These are phyloP conservation scores for Venturiaceae sp. DNA, from an alignment of 2,329 filamentous ascomycete genomes.

Conservation along the genomic window DNA sequence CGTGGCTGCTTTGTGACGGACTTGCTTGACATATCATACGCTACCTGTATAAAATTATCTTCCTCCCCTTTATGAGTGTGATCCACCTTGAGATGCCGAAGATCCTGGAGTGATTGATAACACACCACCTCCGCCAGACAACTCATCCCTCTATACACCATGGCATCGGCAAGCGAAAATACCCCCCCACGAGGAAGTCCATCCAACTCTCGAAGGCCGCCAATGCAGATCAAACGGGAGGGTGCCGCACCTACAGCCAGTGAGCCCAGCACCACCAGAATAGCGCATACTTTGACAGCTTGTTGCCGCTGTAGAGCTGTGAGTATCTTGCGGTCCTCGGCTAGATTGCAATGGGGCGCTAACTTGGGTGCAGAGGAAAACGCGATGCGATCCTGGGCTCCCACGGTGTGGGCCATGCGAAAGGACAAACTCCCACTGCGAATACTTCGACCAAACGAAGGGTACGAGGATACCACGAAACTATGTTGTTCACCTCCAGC, in stretches of 20 bases:
- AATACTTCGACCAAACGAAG: constrained; percentile 88
- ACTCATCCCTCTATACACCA: background rate
- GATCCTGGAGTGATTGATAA: background rate
- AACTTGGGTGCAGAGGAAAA: constrained; percentile 64
- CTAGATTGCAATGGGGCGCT: background rate
- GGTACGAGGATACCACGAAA: constrained; percentile 77
- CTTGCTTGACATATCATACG: too few relatives aligned
- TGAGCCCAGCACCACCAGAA: constrained; percentile 23
- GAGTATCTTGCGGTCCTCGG: constrained; percentile 19
- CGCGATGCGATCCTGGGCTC: constrained; percentile 84
- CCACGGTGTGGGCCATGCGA: constrained; percentile 90
- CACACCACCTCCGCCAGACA: background rate
- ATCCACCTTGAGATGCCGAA: background rate
- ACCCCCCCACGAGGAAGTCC: background rate
- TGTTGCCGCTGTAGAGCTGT: constrained; percentile 75
- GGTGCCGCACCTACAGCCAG: background rate
- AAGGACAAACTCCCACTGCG: constrained; percentile 80
- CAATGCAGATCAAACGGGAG: constrained; percentile 6
- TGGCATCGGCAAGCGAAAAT: background rate
- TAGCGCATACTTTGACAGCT: constrained; percentile 71
- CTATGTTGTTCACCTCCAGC: constrained; percentile 87
- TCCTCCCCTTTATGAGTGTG: background rate
- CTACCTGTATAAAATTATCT: background rate
- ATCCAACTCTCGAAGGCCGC: background rate
- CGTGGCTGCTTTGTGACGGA: background rate